A percentile compares a stretch with the other conserved stretches of the same genome.
Evolutionary conservation across 306 rosid genomes (phyloP).

Genomic region (Acacia crassicarpa): DNA sequence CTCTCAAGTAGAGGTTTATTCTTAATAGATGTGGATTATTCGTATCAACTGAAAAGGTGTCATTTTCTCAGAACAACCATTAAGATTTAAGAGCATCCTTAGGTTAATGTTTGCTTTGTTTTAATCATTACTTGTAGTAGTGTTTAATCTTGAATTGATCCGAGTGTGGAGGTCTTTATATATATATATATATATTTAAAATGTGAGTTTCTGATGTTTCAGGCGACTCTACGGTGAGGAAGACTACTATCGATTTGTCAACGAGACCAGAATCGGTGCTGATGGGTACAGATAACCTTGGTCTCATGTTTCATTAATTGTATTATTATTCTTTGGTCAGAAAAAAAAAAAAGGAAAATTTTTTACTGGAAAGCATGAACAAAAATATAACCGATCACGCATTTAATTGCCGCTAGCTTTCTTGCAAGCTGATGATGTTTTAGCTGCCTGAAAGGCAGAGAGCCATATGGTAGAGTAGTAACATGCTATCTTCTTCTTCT

Average conservation of each 20-base stretch:
- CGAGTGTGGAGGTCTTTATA: background rate
- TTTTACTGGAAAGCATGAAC: background rate
- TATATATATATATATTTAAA: background rate
- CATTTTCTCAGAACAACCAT: background rate
- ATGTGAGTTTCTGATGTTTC: conserved; percentile 28
- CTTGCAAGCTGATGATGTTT: background rate
- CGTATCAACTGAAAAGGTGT: background rate
- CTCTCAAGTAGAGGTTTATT: background rate
- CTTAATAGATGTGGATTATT: background rate
- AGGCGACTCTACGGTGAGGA: conserved; percentile 65
- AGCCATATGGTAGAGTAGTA: background rate
- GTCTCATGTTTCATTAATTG: conserved; percentile 6
- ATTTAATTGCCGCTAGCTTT: background rate
- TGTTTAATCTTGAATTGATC: conserved; percentile 1
- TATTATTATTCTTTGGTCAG: background rate
- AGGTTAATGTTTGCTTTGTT: background rate
- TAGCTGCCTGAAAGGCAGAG: background rate
- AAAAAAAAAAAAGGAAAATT: background rate
- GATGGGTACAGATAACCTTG: conserved; percentile 22
- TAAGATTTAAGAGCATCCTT: background rate
- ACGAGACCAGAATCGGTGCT: conserved; percentile 32
- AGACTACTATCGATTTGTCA: conserved; percentile 48
- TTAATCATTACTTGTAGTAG: background rate
- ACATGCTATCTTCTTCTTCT: background rate
- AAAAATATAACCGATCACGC: background rate